A percentile compares a stretch with the other conserved stretches of the same genome.
These are phyloP conservation scores for Deinandra increscens DNA, from an alignment of 129 eudicot species.

Conservation along the genomic window DNA sequence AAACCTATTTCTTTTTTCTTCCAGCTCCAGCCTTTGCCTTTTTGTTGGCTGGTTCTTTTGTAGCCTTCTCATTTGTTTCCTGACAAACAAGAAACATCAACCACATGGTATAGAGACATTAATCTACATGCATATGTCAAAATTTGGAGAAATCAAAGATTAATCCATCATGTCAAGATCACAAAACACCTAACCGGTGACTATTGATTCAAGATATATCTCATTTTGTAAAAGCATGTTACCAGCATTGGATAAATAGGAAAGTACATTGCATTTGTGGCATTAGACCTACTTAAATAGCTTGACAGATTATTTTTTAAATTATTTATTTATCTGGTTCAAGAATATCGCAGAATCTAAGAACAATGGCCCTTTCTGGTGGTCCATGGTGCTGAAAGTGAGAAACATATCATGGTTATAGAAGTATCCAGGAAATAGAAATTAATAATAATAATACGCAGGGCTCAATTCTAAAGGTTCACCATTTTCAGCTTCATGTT, in stretches of 20 bases:
- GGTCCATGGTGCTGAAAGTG: background rate
- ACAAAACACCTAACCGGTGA: background rate
- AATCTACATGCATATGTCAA: background rate
- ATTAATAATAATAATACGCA: constrained; percentile 17
- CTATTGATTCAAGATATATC: background rate
- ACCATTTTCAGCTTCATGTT: constrained; percentile 53
- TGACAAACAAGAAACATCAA: constrained; percentile 5
- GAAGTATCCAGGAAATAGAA: constrained; percentile 11
- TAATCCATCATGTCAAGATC: background rate
- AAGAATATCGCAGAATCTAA: background rate
- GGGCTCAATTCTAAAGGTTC: constrained; percentile 32
- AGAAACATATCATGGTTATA: constrained; percentile 4
- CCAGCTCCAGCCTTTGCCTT: constrained; percentile 60
- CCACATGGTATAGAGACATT: background rate
- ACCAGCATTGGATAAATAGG: background rate
- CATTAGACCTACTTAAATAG: background rate
- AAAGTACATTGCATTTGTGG: constrained; percentile 2
- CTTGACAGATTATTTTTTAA: background rate
- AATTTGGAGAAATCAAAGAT: background rate
- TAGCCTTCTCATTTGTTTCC: constrained; percentile 52
- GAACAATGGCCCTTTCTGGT: background rate
- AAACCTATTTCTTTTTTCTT: constrained; percentile 63
- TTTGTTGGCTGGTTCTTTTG: constrained; percentile 59
- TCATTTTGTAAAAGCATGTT: background rate
- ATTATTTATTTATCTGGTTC: background rate